Evolutionary conservation across 331 rosid genomes (phyloP).

Genomic region (Malus hybrid): DNA sequence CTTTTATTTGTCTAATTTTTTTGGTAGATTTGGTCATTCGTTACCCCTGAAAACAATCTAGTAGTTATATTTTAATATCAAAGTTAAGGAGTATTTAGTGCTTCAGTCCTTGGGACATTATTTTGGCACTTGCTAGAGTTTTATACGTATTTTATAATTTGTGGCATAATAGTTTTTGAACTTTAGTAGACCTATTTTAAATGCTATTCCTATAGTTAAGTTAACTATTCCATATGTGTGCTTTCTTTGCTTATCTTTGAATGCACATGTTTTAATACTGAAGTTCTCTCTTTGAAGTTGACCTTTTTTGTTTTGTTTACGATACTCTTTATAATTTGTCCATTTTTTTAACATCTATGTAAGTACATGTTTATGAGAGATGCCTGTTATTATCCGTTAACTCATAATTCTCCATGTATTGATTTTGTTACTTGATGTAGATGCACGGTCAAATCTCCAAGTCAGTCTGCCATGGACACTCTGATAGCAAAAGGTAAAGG

Average conservation of each 20-base stretch:
- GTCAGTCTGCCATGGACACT: conserved; percentile 99
- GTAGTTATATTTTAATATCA: neutral
- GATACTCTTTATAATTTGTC: neutral
- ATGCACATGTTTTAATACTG: neutral
- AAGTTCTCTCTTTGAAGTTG: neutral
- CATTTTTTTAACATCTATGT: neutral
- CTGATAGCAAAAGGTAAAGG: conserved; percentile 67
- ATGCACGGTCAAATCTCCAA: conserved; percentile 93
- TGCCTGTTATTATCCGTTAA: neutral
- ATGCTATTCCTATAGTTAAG: neutral
- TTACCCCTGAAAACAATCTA: neutral
- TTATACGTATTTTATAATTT: neutral
- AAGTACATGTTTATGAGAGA: neutral
- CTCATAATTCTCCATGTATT: neutral
- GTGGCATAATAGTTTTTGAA: neutral
- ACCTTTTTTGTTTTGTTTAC: neutral
- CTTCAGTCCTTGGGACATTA: neutral
- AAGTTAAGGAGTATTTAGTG: neutral
- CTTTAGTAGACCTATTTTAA: neutral
- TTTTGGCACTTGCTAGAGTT: neutral
- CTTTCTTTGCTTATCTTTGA: neutral
- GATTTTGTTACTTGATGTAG: conserved; percentile 36
- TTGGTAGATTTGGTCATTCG: neutral
- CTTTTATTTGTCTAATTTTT: neutral
- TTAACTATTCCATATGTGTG: neutral